Evolutionary conservation across 352 stramenopile genomes (phyloP), one percentile per base, ranked within the genome.

Genomic region (Achlya hypogyna): DNA sequence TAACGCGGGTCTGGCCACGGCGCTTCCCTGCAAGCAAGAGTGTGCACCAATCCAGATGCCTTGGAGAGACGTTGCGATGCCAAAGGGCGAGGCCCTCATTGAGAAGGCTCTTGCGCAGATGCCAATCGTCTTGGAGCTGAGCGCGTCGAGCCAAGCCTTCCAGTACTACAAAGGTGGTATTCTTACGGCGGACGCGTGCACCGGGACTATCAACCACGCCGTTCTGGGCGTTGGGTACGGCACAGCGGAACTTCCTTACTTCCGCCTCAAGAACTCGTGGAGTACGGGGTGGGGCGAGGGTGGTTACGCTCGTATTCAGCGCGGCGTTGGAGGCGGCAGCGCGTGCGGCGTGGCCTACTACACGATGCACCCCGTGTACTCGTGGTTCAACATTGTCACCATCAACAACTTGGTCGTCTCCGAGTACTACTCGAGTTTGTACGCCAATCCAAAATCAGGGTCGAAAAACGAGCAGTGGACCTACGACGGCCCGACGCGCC

Each of bases 241-340:
- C 16, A 16, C 49, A 6, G 49, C 49, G 6, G 49, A 16, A 16
- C 73, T 75, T 31, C 82, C 75, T 0, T 79, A 77, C 23, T 97
- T 91, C 78, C 98, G 98, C 73, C 84, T 99, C 31, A 98, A 98
- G 72, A 99, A 99, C 81, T 98, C 96, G 43, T 99, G 96, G 97
- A 96, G 97, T 22, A 74, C 79, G 0, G 77, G 74, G n/a, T 99
- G 96, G 96, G 96, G 96, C 71, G 87, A 98, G 52, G 70, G 84
- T 32, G 96, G 96, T 51, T 98, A 97, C 80, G 91, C 99, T 35
- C 87, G 87, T 32, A 73, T 99, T 10, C 79, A 82, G 25, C 94
- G 63, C 14, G 49, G 49, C 29, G 49, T 54, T 16, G 49, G 49
- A 14, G 49, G 49, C 16, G 6, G 6, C 49, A 16, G 49, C 29